A percentile compares a stretch with the other conserved stretches of the same genome.
These are phyloP conservation scores for Dryas octopetala DNA, from an alignment of 306 rosid genomes.

Conservation along the genomic window DNA sequence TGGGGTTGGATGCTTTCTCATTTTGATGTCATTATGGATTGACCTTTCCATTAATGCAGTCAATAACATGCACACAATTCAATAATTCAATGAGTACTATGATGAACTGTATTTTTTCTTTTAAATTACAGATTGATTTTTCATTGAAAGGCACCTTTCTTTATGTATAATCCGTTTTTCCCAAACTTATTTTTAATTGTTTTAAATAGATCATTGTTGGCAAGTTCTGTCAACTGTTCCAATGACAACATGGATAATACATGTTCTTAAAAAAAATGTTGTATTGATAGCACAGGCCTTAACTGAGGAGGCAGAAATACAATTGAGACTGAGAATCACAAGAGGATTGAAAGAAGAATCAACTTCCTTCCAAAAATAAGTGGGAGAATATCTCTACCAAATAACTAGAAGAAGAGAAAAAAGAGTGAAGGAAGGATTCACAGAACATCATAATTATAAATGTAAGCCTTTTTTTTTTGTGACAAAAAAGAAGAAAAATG, in stretches of 20 bases:
- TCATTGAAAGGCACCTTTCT: not conserved
- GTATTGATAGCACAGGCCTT: conserved; percentile 1
- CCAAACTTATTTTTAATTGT: not conserved
- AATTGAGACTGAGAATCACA: conserved; percentile 24
- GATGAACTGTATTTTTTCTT: not conserved
- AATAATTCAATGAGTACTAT: not conserved
- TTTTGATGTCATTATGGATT: not conserved
- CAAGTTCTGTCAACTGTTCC: not conserved
- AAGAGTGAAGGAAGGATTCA: conserved; percentile 24
- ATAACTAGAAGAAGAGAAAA: not conserved
- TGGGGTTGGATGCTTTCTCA: not conserved
- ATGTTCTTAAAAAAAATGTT: not conserved
- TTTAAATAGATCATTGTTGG: not conserved
- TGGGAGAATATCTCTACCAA: conserved; percentile 13
- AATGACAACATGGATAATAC: not conserved
- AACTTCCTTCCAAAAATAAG: conserved; percentile 33
- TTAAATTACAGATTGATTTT: not conserved
- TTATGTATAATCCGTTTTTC: too few species aligned
- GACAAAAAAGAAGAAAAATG: not conserved
- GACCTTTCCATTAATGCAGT: not conserved
- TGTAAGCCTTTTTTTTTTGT: conserved; percentile 8
- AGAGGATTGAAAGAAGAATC: conserved; percentile 31
- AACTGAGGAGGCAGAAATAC: not conserved
- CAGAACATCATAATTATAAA: conserved; percentile 27
- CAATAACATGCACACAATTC: conserved; percentile 6